Evolutionary conservation across 2,329 filamentous ascomycete species (phyloP), one percentile per base, ranked within the genome.

Genomic region (Paecilomyces fulvus): DNA sequence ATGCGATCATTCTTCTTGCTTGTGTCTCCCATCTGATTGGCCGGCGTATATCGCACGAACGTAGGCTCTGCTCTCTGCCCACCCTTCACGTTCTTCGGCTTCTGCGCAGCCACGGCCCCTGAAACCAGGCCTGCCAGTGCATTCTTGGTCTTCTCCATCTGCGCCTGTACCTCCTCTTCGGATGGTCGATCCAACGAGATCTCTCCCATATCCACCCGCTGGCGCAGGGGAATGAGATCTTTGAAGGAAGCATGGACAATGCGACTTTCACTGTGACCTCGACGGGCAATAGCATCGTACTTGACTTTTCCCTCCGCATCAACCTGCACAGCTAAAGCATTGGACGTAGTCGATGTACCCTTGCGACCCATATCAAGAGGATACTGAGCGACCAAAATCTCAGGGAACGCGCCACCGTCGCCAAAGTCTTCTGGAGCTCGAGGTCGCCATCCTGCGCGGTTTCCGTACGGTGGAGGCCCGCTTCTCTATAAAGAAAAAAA

Each of bases 191-290:
- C 88, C 50, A 99, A 77, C 56, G 91, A 90, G 63, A 99, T 84
- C 69, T 97, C 91, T 58, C 94, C 94, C 33, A 90, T 89, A 74
- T 97, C 89, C 60, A 94, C 94, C 62, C 90, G 87, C 73, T 97
- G 92, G 59, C 94, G 84, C 58, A 99, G 80, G 6, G 94, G 94
- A 60, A 99, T 99, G 53, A 99, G 78, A 66, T 97, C 94, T 71
- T 96, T 96, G 78, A 99, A 99, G 8, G 89, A 95, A 20, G 94
- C 87, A 73, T 99, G 94, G 10, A 99, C 86, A 61, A 96, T 89
- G 52, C 92, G 83, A 58, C 84, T 85, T 20, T 91, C 90, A 69
- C 81, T 81, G 71, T 99, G 94, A 12, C 94, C 94, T 68, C 92
- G 88, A 65, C 87, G 83, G 53, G 92, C 92, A 67, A 99, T 95